Evolutionary conservation across 176 grass and related monocot species (phyloP).

Genomic region (Triticum urartu): DNA sequence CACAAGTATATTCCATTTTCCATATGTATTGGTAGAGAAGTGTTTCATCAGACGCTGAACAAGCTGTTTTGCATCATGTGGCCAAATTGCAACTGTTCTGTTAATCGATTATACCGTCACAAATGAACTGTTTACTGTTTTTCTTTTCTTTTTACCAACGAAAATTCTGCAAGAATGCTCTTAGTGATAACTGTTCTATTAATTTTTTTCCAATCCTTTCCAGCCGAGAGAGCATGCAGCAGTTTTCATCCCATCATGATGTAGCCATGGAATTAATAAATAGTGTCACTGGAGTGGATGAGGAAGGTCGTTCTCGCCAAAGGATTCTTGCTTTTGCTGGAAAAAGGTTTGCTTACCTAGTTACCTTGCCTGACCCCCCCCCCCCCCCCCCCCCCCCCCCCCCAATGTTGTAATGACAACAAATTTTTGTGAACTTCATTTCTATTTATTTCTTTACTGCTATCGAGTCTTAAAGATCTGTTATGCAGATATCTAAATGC

Average conservation of each 20-base stretch:
- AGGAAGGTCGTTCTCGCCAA: slow-evolving; percentile 93
- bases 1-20: not conserved
- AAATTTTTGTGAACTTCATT: not conserved
- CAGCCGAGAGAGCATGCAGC: slow-evolving; percentile 61
- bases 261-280: slow-evolving; percentile 93
- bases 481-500: slow-evolving; percentile 81
- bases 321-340: slow-evolving; percentile 98
- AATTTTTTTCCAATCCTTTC: slow-evolving; percentile 31
- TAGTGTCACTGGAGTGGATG: slow-evolving; percentile 91
- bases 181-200: slow-evolving; percentile 8
- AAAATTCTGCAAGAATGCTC: slow-evolving; percentile 13
- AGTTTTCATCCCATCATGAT: slow-evolving; percentile 69
- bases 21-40: not conserved
- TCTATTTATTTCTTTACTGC: slow-evolving; percentile 14
- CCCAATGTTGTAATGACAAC: slow-evolving; percentile 1
- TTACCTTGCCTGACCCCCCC: not conserved
- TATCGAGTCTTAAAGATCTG: slow-evolving; percentile 17
- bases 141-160: not conserved
- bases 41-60: not conserved
- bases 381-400: not conserved
- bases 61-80: not conserved
- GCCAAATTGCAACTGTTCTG: not conserved
- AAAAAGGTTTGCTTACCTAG: slow-evolving; percentile 67
- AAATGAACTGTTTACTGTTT: not conserved
- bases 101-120: not conserved